Evolutionary conservation across 2,329 filamentous ascomycete species (phyloP), one percentile per base, ranked within the genome.

Genomic region (Aureobasidium sp.): DNA sequence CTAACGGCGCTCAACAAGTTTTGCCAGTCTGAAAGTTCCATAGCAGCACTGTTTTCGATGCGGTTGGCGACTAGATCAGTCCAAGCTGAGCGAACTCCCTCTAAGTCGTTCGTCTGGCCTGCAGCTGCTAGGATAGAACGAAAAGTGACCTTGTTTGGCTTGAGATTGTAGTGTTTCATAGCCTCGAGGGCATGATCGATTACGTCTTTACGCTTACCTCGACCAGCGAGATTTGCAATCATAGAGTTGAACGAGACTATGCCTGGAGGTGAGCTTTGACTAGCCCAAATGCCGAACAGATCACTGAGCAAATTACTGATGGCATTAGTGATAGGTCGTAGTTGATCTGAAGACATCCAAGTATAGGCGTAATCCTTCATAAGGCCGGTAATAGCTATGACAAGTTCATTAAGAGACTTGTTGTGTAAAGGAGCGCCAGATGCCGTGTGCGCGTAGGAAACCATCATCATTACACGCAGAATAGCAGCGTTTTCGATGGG

Each of bases 371-470:
- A 61, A 4, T 68, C 41, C n/a, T 69, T 68, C 8, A 73, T 54
- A 13, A 64, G 73, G 36, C 61, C 63, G 42, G 68, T 71, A 61
- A 71, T 61, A 59, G 66, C 63, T 37, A 72, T 72, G 30, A 79
- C 66, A 27, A 80, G 67, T 29, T 69, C 64, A 37, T 71, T 74
- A 10, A 79, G 66, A 58, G 76, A 72, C 7, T 74, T 72, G 13
- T 64, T 66, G 5, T 69, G 61, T 5, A 79, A 44, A 6, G 62
- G 63, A 21, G 73, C 75, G 5, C 77, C 73, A 30, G 72, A 70
- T 53, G 78, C 73, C 29, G 75, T 59, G 58, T 76, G 74, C 21
- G 77, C 73, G 64, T 77, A 77, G 11, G 77, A 65, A 5, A 72
- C 70, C 21, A 76, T 75, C 8, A 78, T 68, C 68, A 78, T 76